Percentiles rank a stretch among this genome's conserved stretches.
Evolutionary conservation across 2,329 filamentous ascomycete genomes (phyloP).

Genomic region (Aspergillus chevalieri): DNA sequence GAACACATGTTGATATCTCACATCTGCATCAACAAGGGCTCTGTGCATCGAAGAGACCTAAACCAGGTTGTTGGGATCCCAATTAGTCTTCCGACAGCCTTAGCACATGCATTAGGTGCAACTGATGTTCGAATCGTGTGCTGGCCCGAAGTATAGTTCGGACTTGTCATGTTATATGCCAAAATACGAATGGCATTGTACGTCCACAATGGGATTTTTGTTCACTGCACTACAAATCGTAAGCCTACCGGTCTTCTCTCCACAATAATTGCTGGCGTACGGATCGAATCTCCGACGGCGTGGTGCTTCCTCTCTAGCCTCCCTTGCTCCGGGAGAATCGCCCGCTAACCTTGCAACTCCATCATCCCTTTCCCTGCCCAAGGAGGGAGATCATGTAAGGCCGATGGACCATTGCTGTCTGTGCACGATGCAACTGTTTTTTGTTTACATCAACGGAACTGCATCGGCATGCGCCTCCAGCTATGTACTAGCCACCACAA

Average conservation of each 20-base stretch:
- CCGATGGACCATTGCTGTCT: constrained; percentile 30
- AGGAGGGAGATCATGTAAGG: constrained; percentile 35
- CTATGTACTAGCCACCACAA: constrained; percentile 24
- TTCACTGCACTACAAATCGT: not conserved
- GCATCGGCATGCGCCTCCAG: constrained; percentile 32
- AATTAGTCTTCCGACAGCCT: not conserved
- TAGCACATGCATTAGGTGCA: not conserved
- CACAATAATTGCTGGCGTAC: not conserved
- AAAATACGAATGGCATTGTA: not conserved
- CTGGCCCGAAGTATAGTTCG: not conserved
- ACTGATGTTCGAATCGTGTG: not conserved
- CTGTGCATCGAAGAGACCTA: not conserved
- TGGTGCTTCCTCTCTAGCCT: not conserved
- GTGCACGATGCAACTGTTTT: constrained; percentile 24
- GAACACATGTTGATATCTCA: constrained; percentile 20
- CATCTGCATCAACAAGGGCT: constrained; percentile 7
- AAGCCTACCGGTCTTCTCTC: not conserved
- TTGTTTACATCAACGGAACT: constrained; percentile 30
- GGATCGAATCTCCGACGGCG: not conserved
- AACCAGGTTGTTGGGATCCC: constrained; percentile 1
- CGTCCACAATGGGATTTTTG: not conserved
- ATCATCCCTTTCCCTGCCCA: constrained; percentile 27
- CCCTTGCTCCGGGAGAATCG: constrained; percentile 28
- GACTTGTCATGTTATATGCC: not conserved
- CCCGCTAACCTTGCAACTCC: constrained; percentile 20